Evolutionary conservation across 2,329 filamentous ascomycete species (phyloP).

Genomic region (Colletotrichum falcatum): DNA sequence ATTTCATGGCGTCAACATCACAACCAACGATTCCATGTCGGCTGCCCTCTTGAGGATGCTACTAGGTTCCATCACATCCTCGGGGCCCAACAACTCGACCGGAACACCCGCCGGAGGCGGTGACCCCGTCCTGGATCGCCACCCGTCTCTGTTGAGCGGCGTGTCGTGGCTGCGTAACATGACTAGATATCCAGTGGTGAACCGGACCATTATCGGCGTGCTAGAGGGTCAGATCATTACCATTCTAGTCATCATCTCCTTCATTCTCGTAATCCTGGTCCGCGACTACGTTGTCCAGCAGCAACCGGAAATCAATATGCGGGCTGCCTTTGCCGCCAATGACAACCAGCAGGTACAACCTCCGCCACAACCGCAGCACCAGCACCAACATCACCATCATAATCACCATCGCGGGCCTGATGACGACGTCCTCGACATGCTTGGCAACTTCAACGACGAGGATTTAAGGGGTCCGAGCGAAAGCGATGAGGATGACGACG

Average conservation of each 20-base stretch:
- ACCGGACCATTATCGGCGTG: slow-evolving; percentile 83
- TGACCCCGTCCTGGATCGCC: slow-evolving; percentile 42
- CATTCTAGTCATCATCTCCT: slow-evolving; percentile 88
- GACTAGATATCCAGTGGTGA: slow-evolving; percentile 78
- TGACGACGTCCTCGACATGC: slow-evolving; percentile 12
- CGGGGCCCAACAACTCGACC: slow-evolving; percentile 39
- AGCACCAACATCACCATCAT: slow-evolving; percentile 11
- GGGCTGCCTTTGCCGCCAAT: slow-evolving; percentile 63
- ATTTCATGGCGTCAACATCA: slow-evolving; percentile 49
- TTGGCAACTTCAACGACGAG: slow-evolving; percentile 5
- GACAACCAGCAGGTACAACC: slow-evolving; percentile 29
- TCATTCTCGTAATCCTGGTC: slow-evolving; percentile 97
- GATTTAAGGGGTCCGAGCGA: slow-evolving; percentile 19
- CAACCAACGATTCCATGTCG: slow-evolving; percentile 49
- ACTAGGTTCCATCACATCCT: slow-evolving; percentile 44
- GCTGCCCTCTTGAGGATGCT: slow-evolving; percentile 48
- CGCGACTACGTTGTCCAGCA: slow-evolving; percentile 98
- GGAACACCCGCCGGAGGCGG: slow-evolving; percentile 23
- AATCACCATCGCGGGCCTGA: slow-evolving; percentile 40
- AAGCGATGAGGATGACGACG: slow-evolving; percentile 29
- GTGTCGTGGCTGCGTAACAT: slow-evolving; percentile 68
- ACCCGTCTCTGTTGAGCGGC: slow-evolving; percentile 66
- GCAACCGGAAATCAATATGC: slow-evolving; percentile 91
- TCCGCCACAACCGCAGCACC: slow-evolving; percentile 16
- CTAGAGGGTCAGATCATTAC: slow-evolving; percentile 96